phyloP scores from a whole-genome alignment of 371 early-diverging fungal genomes.

The Phascolomyces articulosus region DNA sequence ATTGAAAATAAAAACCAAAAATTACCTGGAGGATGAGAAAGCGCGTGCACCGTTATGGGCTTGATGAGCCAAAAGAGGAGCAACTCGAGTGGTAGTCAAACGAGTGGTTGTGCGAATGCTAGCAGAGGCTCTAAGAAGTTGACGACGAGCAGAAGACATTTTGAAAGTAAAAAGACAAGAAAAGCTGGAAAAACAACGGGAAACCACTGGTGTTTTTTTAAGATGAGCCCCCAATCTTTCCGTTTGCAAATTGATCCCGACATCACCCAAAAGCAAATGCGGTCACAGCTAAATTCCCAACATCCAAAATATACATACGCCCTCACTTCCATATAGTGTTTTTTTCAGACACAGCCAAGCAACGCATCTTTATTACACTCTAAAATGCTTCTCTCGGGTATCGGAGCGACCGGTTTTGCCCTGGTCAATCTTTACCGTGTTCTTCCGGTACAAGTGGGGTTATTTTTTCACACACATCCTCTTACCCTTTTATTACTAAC shows the following conservation, averaged over 20 bases:
- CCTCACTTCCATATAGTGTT: background rate
- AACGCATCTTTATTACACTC: no score
- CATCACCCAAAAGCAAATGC: slow-evolving; percentile 6
- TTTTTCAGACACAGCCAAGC: background rate
- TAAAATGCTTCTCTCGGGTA: background rate
- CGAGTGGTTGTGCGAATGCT: slow-evolving; percentile 44
- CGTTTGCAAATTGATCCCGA: slow-evolving; percentile 7
- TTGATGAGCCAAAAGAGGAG: slow-evolving; percentile 41
- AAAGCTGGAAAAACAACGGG: slow-evolving; percentile 18
- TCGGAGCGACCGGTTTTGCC: background rate
- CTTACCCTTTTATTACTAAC: no score
- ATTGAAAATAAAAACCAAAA: background rate
- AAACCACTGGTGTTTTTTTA: slow-evolving; percentile 9
- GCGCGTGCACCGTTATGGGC: slow-evolving; percentile 32
- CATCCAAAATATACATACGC: background rate
- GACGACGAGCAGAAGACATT: slow-evolving; percentile 50
- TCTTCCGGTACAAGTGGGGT: background rate
- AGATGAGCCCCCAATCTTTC: slow-evolving; percentile 6
- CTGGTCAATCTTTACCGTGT: background rate
- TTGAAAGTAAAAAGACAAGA: slow-evolving; percentile 6
- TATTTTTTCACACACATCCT: background rate
- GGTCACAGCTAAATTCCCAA: background rate
- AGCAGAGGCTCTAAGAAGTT: slow-evolving; percentile 40
- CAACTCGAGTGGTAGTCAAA: slow-evolving; percentile 26
- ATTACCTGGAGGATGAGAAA: slow-evolving; percentile 42